Evolutionary conservation across 768 basidiomycete genomes (phyloP).

Genomic region (Leccinum ochraceum): DNA sequence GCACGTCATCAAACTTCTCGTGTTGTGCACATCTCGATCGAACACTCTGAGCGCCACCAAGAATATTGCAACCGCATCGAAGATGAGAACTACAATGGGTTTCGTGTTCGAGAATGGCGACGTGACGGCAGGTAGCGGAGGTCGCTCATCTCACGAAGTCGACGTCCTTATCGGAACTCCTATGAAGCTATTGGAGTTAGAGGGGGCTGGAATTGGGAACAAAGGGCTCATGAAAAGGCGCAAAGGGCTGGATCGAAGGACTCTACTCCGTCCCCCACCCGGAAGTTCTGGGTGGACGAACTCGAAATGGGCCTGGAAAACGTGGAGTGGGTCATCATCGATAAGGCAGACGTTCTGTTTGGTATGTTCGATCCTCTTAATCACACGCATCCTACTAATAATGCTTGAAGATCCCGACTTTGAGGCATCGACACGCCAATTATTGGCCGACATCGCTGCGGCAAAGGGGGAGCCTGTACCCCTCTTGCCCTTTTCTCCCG

Average conservation of each 20-base stretch:
- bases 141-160: constrained; percentile 31
- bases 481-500: constrained; percentile 18
- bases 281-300: constrained; percentile 44
- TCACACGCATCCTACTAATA: neutral
- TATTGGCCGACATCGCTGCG: constrained; percentile 69
- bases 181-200: constrained; percentile 61
- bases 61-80: too few species aligned
- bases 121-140: neutral
- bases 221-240: constrained; percentile 28
- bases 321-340: constrained; percentile 88
- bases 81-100: too few species aligned
- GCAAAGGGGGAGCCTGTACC: constrained; percentile 46
- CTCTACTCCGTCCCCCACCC: constrained; percentile 13
- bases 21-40: too few species aligned
- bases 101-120: too few species aligned
- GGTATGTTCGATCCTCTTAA: constrained; percentile 45
- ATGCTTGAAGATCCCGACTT: constrained; percentile 74
- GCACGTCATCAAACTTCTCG: too few species aligned
- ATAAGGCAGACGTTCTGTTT: constrained; percentile 90
- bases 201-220: constrained; percentile 52
- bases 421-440: constrained; percentile 63
- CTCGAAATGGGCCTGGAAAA: constrained; percentile 64
- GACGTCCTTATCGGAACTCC: constrained; percentile 69
- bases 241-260: constrained; percentile 28
- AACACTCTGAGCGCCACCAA: too few species aligned